These are phyloP conservation scores for Xylaria digitata DNA, from an alignment of 2,329 filamentous ascomycete genomes.

Conservation along the genomic window DNA sequence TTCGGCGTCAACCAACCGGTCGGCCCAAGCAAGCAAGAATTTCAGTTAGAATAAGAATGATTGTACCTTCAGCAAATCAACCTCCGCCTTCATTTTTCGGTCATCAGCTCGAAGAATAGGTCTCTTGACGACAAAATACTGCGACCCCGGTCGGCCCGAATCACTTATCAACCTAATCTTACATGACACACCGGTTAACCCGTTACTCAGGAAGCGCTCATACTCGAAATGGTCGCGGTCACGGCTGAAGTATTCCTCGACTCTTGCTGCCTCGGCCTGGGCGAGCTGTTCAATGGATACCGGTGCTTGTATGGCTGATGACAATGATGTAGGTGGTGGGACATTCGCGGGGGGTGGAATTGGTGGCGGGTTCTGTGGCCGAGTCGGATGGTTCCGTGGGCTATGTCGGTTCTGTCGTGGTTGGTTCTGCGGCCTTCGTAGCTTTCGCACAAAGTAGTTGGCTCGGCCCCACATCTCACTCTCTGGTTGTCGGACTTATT, in stretches of 20 bases:
- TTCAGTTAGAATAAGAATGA: no score
- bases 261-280: neutral
- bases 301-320: no score
- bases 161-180: slow-evolving; percentile 2
- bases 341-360: no score
- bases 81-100: neutral
- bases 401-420: no score
- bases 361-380: no score
- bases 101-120: neutral
- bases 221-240: neutral
- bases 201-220: slow-evolving; percentile 1
- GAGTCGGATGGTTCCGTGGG: no score
- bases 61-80: neutral
- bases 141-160: neutral
- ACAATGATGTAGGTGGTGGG: no score
- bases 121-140: slow-evolving; percentile 13
- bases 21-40: no score
- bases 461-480: no score
- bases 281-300: neutral
- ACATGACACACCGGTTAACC: slow-evolving; percentile 3
- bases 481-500: no score
- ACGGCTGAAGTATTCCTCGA: neutral
- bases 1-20: neutral
- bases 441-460: no score
- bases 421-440: no score